Conservation (phyloP, 768 basidiomycete genomes). For the Mycena filopes region DNA sequence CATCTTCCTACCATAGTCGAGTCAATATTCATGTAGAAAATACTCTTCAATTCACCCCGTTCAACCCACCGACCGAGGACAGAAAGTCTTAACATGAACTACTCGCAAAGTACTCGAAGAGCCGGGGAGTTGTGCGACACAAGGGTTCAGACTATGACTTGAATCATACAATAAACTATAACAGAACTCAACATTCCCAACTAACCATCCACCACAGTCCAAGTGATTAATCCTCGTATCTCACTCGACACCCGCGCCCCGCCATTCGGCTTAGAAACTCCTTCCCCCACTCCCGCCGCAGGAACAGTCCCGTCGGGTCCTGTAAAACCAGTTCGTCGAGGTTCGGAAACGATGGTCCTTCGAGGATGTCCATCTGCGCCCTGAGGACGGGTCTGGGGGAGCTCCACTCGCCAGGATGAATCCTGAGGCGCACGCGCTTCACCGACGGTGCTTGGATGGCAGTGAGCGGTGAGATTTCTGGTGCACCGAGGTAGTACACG, state of each 20-base stretch:
- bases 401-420: constrained; percentile 24
- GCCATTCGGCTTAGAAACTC: constrained; percentile 18
- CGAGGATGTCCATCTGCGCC: constrained; percentile 22
- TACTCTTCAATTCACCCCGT: no score
- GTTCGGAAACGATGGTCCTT: constrained; percentile 21
- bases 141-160: no score
- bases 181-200: no score
- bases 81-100: no score
- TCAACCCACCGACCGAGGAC: no score
- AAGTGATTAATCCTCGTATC: constrained; percentile 9
- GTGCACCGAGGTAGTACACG: constrained; percentile 26
- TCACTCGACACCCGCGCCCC: constrained; percentile 19
- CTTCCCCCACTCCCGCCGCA: constrained; percentile 16
- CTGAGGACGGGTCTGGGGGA: constrained; percentile 26
- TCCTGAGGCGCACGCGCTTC: constrained; percentile 20
- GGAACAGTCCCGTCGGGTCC: constrained; percentile 17
- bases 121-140: no score
- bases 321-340: constrained; percentile 19
- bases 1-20: no score
- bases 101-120: no score
- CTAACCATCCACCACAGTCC: no score
- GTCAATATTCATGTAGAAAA: no score
- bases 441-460: constrained; percentile 7
- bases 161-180: no score
- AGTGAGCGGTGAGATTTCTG: constrained; percentile 27